phyloP scores from a whole-genome alignment of 768 basidiomycete genomes.

The Agaricus blazei region DNA sequence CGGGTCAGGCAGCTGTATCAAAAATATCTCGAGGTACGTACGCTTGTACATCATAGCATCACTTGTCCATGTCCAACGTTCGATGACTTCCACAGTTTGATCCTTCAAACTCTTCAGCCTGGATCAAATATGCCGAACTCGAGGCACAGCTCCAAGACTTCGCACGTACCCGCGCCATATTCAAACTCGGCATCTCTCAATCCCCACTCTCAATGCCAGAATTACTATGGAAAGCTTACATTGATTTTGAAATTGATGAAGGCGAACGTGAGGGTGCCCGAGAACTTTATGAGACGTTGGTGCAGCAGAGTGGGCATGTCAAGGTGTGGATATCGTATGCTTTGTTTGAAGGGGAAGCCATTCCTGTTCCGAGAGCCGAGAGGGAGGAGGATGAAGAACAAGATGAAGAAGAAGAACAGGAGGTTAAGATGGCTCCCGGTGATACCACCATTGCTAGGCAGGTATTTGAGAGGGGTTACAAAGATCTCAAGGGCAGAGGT shows the following conservation, averaged over 20 bases:
- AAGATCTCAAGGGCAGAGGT: conserved; percentile 72
- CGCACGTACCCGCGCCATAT: conserved; percentile 86
- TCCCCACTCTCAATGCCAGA: conserved; percentile 91
- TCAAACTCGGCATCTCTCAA: conserved; percentile 86
- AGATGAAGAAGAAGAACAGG: conserved; percentile 58
- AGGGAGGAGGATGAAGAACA: conserved; percentile 68
- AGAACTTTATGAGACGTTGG: conserved; percentile 83
- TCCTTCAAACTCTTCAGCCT: conserved; percentile 84
- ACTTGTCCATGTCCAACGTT: conserved; percentile 1
- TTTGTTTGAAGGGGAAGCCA: conserved; percentile 80
- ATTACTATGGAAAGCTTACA: conserved; percentile 89
- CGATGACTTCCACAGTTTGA: conserved; percentile 52
- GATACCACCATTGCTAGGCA: conserved; percentile 64
- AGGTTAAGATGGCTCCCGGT: conserved; percentile 65
- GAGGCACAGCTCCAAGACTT: conserved; percentile 86
- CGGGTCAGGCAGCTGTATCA: conserved; percentile 87
- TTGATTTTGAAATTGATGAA: conserved; percentile 94
- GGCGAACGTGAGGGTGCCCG: conserved; percentile 85
- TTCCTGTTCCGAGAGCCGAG: conserved; percentile 56
- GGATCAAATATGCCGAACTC: conserved; percentile 95
- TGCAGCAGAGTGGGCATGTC: conserved; percentile 84
- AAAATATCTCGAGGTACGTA: conserved; percentile 83
- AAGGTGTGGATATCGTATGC: conserved; percentile 98
- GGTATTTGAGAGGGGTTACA: conserved; percentile 86
- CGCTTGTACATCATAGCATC: too few species aligned